Conservation (phyloP, 1,139 yeast genomes). For the Martiniozyma asiatica region DNA sequence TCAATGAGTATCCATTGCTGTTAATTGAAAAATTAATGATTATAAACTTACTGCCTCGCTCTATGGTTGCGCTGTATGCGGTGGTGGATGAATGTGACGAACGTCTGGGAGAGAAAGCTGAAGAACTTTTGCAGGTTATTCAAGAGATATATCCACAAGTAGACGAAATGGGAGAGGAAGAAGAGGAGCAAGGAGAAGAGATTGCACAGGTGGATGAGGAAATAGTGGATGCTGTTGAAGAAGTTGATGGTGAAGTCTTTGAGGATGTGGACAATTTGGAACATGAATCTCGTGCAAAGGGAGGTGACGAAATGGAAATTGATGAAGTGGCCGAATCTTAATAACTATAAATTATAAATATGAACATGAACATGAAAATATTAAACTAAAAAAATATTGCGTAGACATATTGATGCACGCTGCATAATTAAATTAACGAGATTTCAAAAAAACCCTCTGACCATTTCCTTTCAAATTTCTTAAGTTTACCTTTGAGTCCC, state of each 20-base stretch:
- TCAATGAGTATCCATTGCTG: constrained; percentile 50
- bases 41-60: constrained; percentile 66
- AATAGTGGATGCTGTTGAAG: constrained; percentile 6
- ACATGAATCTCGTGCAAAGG: constrained; percentile 9
- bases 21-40: constrained; percentile 80
- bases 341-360: too few species aligned
- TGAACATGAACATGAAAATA: too few species aligned
- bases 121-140: constrained; percentile 40
- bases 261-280: constrained; percentile 13
- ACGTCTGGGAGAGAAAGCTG: constrained; percentile 58
- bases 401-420: too few species aligned
- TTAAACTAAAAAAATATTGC: too few species aligned
- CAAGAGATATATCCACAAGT: constrained; percentile 34
- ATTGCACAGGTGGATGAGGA: constrained; percentile 10
- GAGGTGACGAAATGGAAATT: constrained; percentile 12
- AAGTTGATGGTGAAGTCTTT: constrained; percentile 13
- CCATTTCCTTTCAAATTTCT: constrained; percentile 34
- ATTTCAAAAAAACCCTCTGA: too few species aligned
- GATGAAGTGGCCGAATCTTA: constrained; percentile 14
- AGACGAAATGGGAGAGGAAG: constrained; percentile 8
- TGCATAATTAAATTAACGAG: too few species aligned
- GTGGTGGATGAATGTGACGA: constrained; percentile 88
- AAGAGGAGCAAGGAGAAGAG: constrained; percentile 8
- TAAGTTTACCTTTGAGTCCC: constrained; percentile 28
- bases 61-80: constrained; percentile 67